Evolutionary conservation across 371 early-diverging fungal genomes (phyloP).

Genomic region (Rhizopus delemar): DNA sequence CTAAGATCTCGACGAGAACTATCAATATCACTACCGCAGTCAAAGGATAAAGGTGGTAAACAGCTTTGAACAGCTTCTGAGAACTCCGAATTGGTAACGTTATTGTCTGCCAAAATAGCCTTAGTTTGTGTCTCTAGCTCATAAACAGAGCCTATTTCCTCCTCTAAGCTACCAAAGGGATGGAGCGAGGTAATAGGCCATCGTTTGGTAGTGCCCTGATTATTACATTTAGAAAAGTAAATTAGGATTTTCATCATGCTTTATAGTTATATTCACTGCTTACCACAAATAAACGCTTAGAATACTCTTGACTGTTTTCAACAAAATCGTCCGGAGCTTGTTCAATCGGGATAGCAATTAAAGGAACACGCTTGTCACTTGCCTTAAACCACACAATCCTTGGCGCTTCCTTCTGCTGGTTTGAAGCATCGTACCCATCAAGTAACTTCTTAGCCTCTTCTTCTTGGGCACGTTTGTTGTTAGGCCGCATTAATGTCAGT

Average conservation of each 20-base stretch:
- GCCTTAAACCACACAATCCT: conserved; percentile 62
- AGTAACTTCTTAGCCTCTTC: conserved; percentile 35
- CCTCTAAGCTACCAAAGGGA: conserved; percentile 69
- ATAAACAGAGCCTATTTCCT: conserved; percentile 67
- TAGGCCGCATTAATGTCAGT: conserved; percentile 54
- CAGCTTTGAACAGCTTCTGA: conserved; percentile 61
- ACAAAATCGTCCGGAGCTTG: conserved; percentile 68
- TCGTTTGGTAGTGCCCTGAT: conserved; percentile 58
- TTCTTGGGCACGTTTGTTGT: conserved; percentile 52
- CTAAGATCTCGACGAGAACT: conserved; percentile 57
- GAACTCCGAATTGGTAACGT: conserved; percentile 60
- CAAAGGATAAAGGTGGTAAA: conserved; percentile 62
- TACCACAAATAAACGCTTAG: conserved; percentile 45
- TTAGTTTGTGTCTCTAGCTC: conserved; percentile 66
- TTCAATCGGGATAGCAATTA: conserved; percentile 70
- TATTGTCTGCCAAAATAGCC: conserved; percentile 67
- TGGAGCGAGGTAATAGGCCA: conserved; percentile 71
- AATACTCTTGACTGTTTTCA: conserved; percentile 54
- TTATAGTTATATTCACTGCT: conserved; percentile 1
- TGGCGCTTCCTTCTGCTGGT: conserved; percentile 18
- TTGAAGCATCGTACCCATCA: conserved; percentile 18
- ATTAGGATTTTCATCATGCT: conserved; percentile 1
- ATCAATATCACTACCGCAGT: conserved; percentile 41
- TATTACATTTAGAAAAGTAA: neutral
- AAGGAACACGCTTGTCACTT: conserved; percentile 76